These are phyloP conservation scores for Yamadazyma philogaea DNA, from an alignment of 805 yeast species.

Conservation along the genomic window DNA sequence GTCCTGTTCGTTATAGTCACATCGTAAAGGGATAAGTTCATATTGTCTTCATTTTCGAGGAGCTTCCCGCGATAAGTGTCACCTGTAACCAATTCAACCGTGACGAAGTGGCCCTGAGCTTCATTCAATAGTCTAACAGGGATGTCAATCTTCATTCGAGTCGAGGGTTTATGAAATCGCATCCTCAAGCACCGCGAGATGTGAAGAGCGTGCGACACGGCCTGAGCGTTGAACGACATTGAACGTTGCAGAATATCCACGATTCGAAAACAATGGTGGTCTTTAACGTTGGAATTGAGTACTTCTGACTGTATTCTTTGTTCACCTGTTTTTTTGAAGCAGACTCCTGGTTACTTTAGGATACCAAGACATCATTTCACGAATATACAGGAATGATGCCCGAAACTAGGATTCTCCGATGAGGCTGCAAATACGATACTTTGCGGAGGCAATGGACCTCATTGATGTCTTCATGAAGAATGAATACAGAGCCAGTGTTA, in stretches of 20 bases:
- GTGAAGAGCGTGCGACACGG: not conserved
- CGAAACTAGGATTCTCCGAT: no score
- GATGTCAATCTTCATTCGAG: constrained; percentile 53
- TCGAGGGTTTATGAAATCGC: not conserved
- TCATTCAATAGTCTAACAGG: constrained; percentile 87
- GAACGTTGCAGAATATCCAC: not conserved
- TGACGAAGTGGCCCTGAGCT: constrained; percentile 82
- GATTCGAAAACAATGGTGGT: no score
- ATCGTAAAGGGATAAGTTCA: constrained; percentile 85
- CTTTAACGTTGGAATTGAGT: no score
- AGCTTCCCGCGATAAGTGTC: constrained; percentile 86
- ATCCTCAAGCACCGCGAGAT: not conserved
- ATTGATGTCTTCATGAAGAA: no score
- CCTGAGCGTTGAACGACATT: not conserved
- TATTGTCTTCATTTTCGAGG: constrained; percentile 84
- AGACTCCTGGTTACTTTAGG: no score
- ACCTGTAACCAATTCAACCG: constrained; percentile 81
- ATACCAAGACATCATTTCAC: no score
- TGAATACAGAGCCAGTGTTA: no score
- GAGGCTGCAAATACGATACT: no score
- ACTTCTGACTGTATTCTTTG: no score
- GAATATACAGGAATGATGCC: no score
- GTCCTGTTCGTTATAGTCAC: constrained; percentile 73
- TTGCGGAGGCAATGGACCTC: no score
- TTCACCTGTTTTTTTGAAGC: no score